Conservation (phyloP, 139 green algal species). For the Chlamydomonas sphaeroides region DNA sequence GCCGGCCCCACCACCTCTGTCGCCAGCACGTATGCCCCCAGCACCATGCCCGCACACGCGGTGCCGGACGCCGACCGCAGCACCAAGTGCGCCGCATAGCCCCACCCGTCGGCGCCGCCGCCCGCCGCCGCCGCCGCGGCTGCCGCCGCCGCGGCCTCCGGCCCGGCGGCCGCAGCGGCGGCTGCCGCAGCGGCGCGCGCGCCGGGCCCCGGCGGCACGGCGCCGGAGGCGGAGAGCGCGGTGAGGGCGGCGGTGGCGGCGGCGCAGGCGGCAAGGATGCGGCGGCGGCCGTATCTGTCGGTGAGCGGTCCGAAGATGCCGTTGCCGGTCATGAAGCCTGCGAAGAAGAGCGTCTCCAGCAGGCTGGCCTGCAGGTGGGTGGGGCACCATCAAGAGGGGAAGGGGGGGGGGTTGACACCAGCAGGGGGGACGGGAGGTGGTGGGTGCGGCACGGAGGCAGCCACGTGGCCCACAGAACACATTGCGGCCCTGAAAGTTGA, state of each 20-base stretch:
- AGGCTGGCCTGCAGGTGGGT: background rate
- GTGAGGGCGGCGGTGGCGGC: constrained; percentile 4
- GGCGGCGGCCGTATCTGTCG: constrained; percentile 21
- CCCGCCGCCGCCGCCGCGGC: background rate
- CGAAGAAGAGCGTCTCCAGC: constrained; percentile 37
- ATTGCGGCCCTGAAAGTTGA: too few relatives aligned
- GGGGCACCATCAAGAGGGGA: background rate
- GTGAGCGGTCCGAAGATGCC: constrained; percentile 3
- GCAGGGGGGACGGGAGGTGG: background rate
- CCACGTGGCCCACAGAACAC: too few relatives aligned
- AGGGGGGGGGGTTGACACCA: background rate
- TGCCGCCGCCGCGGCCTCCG: background rate
- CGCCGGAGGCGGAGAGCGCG: background rate
- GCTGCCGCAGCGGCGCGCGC: background rate
- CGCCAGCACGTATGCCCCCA: constrained; percentile 30
- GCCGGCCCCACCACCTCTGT: constrained; percentile 34
- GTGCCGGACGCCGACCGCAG: background rate
- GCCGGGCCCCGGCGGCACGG: background rate
- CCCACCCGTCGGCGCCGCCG: background rate
- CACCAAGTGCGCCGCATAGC: constrained; percentile 12
- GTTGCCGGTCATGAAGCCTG: constrained; percentile 40
- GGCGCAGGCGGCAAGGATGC: background rate
- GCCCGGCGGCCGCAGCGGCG: background rate
- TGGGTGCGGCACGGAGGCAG: too few relatives aligned
- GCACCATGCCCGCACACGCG: constrained; percentile 16